A percentile compares a stretch with the other conserved stretches of the same genome.
Evolutionary conservation across 257 asterid species (phyloP).

Genomic region (Nicotiana benthamiana): DNA sequence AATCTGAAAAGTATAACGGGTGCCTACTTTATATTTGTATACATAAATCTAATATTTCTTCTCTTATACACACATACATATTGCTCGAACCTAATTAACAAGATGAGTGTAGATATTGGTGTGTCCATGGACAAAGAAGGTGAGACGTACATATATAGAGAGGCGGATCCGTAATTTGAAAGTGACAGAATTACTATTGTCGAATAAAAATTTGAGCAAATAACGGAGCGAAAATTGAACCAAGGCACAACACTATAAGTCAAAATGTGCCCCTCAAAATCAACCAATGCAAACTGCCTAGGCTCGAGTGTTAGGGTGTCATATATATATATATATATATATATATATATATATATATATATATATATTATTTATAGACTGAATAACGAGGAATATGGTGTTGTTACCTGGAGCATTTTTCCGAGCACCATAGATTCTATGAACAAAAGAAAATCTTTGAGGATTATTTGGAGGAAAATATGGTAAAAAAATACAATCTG

Average conservation of each 20-base stretch:
- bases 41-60: too few relatives aligned
- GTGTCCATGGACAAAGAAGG: neutral
- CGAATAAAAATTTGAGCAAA: too few relatives aligned
- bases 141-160: neutral
- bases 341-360: too few relatives aligned
- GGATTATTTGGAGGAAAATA: conserved; percentile 31
- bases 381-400: neutral
- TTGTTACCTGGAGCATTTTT: conserved; percentile 22
- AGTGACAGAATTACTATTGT: too few relatives aligned
- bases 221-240: too few relatives aligned
- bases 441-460: conserved; percentile 26
- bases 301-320: too few relatives aligned
- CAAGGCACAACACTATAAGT: too few relatives aligned
- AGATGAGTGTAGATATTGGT: neutral
- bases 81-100: neutral
- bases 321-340: too few relatives aligned
- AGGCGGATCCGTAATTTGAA: too few relatives aligned
- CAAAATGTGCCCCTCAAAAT: too few relatives aligned
- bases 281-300: too few relatives aligned
- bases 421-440: conserved; percentile 23
- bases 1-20: neutral
- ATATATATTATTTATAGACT: neutral
- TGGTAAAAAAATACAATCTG: conserved; percentile 25
- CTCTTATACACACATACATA: neutral
- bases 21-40: neutral